Evolutionary conservation across 805 yeast species (phyloP).

Genomic region (Wickerhamomyces ciferrii): DNA sequence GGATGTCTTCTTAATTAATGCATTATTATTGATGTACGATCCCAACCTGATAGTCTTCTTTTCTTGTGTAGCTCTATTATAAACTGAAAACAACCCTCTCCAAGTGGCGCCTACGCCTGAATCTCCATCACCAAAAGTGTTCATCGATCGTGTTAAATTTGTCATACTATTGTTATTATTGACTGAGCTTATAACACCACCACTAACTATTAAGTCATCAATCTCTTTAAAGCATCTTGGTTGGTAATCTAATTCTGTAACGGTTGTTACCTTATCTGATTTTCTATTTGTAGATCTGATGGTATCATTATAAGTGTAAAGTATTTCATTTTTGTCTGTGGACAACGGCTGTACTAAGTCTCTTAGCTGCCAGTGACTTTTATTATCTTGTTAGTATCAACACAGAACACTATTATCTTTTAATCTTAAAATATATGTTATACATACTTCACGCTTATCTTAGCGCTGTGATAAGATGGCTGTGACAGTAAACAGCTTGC

Average conservation of each 20-base stretch:
- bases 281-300: constrained; percentile 40
- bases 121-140: constrained; percentile 16
- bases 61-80: constrained; percentile 42
- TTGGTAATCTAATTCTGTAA: constrained; percentile 51
- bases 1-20: constrained; percentile 42
- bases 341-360: constrained; percentile 59
- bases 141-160: constrained; percentile 7
- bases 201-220: constrained; percentile 48
- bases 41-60: constrained; percentile 59
- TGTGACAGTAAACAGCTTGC: constrained; percentile 2
- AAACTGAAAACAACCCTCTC: constrained; percentile 63
- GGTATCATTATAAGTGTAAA: constrained; percentile 53
- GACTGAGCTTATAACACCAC: constrained; percentile 41
- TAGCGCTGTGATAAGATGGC: constrained; percentile 1
- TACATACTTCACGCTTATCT: constrained; percentile 2
- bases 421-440: not conserved
- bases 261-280: constrained; percentile 26
- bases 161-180: constrained; percentile 10
- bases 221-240: constrained; percentile 67
- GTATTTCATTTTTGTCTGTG: constrained; percentile 35
- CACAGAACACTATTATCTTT: not conserved
- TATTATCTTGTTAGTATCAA: not conserved
- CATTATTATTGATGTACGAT: constrained; percentile 79
- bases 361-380: constrained; percentile 73
- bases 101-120: constrained; percentile 29